Conservation (phyloP, 768 basidiomycete species). For the Porpolomopsis calyptriformis region DNA sequence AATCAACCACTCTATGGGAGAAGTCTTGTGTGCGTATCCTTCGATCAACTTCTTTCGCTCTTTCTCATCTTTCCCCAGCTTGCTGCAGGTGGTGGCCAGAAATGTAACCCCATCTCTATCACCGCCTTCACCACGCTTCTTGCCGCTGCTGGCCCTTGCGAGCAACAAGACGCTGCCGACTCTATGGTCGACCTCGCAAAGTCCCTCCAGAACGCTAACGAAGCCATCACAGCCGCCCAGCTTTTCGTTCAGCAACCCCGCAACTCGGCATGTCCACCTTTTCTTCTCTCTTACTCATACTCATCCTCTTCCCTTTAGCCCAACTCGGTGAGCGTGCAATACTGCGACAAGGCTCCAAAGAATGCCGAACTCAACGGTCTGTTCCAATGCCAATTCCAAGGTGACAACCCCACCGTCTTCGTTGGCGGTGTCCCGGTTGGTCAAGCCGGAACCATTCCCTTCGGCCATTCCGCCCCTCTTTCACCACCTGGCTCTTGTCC, state of each 20-base stretch:
- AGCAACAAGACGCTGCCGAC: conserved; percentile 47
- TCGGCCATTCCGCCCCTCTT: conserved; percentile 30
- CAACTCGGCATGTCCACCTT: conserved; percentile 32
- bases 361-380: conserved; percentile 44
- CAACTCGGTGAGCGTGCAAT: conserved; percentile 32
- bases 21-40: conserved; percentile 33
- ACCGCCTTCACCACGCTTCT: conserved; percentile 49
- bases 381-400: conserved; percentile 50
- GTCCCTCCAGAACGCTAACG: conserved; percentile 31
- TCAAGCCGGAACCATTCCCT: conserved; percentile 40
- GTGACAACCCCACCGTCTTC: conserved; percentile 34
- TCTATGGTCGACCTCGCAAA: conserved; percentile 37
- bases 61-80: conserved; percentile 22
- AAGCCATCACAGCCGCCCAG: conserved; percentile 42
- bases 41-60: neutral
- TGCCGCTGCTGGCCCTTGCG: conserved; percentile 43
- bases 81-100: conserved; percentile 43
- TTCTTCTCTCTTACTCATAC: neutral
- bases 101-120: conserved; percentile 49
- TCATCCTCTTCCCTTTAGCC: conserved; percentile 21
- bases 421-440: conserved; percentile 35
- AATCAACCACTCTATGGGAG: conserved; percentile 34
- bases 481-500: conserved; percentile 42
- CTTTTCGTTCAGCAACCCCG: conserved; percentile 49
- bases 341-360: conserved; percentile 43